phyloP scores from a whole-genome alignment of 371 early-diverging fungal genomes.

The Coemansia linderi region DNA sequence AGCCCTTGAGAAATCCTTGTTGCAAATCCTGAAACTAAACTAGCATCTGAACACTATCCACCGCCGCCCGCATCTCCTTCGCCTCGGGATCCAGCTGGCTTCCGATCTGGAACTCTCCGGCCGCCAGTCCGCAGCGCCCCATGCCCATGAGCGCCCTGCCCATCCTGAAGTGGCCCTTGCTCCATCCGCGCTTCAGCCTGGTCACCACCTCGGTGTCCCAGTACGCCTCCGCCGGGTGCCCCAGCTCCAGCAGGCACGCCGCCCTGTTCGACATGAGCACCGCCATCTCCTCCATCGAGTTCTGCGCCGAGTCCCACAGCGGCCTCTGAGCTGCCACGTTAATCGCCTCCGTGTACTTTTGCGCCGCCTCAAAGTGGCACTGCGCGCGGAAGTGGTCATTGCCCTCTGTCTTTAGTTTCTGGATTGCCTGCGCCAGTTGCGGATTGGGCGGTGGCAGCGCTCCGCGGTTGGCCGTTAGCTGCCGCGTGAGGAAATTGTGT shows the following conservation, averaged over 20 bases:
- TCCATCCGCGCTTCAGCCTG: constrained; percentile 73
- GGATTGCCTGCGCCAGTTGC: constrained; percentile 65
- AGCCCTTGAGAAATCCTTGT: constrained; percentile 37
- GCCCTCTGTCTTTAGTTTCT: constrained; percentile 72
- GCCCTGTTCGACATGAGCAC: constrained; percentile 73
- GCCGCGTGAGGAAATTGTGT: constrained; percentile 60
- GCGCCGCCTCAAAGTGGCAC: constrained; percentile 70
- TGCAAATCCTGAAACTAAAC: constrained; percentile 35
- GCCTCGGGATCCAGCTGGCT: constrained; percentile 70
- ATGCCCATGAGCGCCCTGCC: constrained; percentile 73
- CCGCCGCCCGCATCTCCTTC: constrained; percentile 62
- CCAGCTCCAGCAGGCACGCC: constrained; percentile 68
- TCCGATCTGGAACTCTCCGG: constrained; percentile 69
- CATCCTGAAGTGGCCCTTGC: constrained; percentile 80
- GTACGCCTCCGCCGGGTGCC: constrained; percentile 70
- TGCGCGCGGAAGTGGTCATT: constrained; percentile 70
- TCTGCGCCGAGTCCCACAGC: constrained; percentile 73
- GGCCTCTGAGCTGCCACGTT: constrained; percentile 71
- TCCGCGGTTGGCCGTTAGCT: constrained; percentile 58
- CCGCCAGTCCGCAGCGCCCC: constrained; percentile 66
- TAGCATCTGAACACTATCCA: constrained; percentile 53
- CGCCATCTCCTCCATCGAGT: constrained; percentile 70
- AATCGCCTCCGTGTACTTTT: constrained; percentile 73
- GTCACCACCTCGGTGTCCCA: constrained; percentile 77
- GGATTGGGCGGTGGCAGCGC: constrained; percentile 76